Conservation (phyloP, 2,329 filamentous ascomycete species). For the Hymenoscyphus repandus region DNA sequence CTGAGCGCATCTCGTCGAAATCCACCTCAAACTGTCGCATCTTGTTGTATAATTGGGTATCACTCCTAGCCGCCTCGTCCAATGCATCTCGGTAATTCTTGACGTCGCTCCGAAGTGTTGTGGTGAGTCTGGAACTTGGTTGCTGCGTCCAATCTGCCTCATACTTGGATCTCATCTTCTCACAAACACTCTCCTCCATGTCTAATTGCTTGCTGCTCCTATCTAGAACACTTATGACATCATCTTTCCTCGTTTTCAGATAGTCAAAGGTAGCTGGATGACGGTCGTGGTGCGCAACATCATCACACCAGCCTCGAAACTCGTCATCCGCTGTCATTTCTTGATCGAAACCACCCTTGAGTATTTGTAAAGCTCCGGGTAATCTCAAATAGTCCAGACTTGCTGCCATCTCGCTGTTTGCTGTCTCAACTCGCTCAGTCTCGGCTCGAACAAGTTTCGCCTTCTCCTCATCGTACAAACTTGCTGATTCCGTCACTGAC, state of each 20-base stretch:
- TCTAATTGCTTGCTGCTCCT: conserved; percentile 83
- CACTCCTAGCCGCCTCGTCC: conserved; percentile 82
- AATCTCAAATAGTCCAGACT: conserved; percentile 91
- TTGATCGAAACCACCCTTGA: conserved; percentile 90
- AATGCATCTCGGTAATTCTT: conserved; percentile 83
- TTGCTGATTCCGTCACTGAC: conserved; percentile 92
- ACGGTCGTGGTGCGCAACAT: conserved; percentile 79
- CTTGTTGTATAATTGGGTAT: conserved; percentile 76
- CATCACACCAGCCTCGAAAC: conserved; percentile 89
- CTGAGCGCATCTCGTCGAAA: conserved; percentile 91
- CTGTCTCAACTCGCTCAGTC: conserved; percentile 85
- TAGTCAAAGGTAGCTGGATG: conserved; percentile 75
- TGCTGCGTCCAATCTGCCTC: conserved; percentile 95
- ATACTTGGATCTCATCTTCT: conserved; percentile 99
- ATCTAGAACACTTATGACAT: conserved; percentile 68
- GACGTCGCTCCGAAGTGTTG: conserved; percentile 81
- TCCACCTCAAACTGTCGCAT: conserved; percentile 81
- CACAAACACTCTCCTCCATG: conserved; percentile 95
- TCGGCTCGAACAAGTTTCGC: conserved; percentile 92
- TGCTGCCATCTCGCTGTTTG: conserved; percentile 92
- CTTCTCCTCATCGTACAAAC: conserved; percentile 97
- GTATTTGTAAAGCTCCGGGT: conserved; percentile 79
- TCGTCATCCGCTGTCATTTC: conserved; percentile 85
- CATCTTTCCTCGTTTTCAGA: conserved; percentile 70
- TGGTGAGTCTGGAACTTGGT: conserved; percentile 83